Base-by-base conservation (phyloP, 2,329 filamentous ascomycete genomes). In the Exophiala calicioides region DNA sequence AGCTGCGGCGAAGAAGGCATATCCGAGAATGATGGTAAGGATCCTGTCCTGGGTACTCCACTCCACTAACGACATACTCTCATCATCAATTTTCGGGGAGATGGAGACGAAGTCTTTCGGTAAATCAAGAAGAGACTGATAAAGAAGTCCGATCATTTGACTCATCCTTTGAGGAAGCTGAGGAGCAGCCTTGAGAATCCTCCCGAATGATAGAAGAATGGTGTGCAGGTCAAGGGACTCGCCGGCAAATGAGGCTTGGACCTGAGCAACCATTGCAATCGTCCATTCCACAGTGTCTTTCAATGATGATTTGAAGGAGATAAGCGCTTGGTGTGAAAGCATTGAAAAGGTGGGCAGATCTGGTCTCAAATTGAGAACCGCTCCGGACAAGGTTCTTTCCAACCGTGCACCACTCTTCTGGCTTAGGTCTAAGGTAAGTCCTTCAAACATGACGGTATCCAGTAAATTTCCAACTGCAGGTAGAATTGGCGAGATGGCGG, bases 11-110 rank as follows among this genome's bases (percentile, higher is more conserved):
- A 95, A 77, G 35, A 90, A 84, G 0, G 82, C 62, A 63, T 98
- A 98, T 9, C 93, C 93, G 36, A 85, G 77, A 2, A 90, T 60
- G 29, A 95, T 87, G 10, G 91, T 90, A 70, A 84, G 74, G n/a
- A 77, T 67, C 18, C 82, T 75, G 64, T 86, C 82, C 48, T 87
- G 85, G 12, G 76, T 73, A 20, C 79, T 77, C 87, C 87, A 91
- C 42, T 81, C 76, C 1, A 82, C 82, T 41, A 89, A 68, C 19
- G 73, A 75, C 5, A 79, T 76, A 58, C 86, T 76, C 10, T 52
- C 15, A 5, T 26, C 20, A 12, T 46, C 37, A 10, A 12, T 21
- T 13, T 23, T 39, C 6, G 44, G 24, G 10, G 45, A 35, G 10
- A 21, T 30, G 5, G 27, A 9, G n/a, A 19, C 32, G 12, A 55